phyloP scores from a whole-genome alignment of 495 filamentous ascomycete genomes.

The Neurospora discreta region DNA sequence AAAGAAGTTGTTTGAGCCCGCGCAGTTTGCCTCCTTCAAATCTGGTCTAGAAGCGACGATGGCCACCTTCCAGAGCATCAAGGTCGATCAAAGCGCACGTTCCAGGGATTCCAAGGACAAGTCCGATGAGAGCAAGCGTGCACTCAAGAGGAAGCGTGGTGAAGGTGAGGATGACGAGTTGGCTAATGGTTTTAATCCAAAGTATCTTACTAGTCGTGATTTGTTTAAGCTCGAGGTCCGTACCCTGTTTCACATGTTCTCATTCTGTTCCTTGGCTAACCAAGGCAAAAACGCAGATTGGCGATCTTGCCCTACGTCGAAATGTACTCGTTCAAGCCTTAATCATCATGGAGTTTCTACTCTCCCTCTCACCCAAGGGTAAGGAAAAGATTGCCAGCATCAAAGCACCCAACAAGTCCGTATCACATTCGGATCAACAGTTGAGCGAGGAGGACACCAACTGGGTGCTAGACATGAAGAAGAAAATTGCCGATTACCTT shows the following conservation, averaged over 20 bases:
- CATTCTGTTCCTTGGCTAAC: slow-evolving; percentile 7
- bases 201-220: slow-evolving; percentile 90
- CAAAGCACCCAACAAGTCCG: slow-evolving; percentile 64
- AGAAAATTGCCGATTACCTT: slow-evolving; percentile 65
- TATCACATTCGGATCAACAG: slow-evolving; percentile 64
- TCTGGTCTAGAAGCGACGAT: slow-evolving; percentile 66
- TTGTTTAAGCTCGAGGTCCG: slow-evolving; percentile 87
- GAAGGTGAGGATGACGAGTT: slow-evolving; percentile 48
- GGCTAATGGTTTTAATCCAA: slow-evolving; percentile 80
- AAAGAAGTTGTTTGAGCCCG: slow-evolving; percentile 59
- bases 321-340: slow-evolving; percentile 91
- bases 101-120: slow-evolving; percentile 30
- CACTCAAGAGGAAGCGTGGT: slow-evolving; percentile 60
- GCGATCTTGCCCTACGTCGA: slow-evolving; percentile 83
- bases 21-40: slow-evolving; percentile 68
- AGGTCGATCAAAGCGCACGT: slow-evolving; percentile 47
- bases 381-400: slow-evolving; percentile 64
- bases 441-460: slow-evolving; percentile 73
- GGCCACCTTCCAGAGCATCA: slow-evolving; percentile 64
- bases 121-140: slow-evolving; percentile 48
- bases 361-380: slow-evolving; percentile 73
- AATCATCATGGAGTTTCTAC: slow-evolving; percentile 84
- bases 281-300: slow-evolving; percentile 43
- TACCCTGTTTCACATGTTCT: background rate
- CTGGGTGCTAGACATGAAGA: slow-evolving; percentile 68